Evolutionary conservation across 495 filamentous ascomycete genomes (phyloP).

Genomic region (Cudoniella acicularis): DNA sequence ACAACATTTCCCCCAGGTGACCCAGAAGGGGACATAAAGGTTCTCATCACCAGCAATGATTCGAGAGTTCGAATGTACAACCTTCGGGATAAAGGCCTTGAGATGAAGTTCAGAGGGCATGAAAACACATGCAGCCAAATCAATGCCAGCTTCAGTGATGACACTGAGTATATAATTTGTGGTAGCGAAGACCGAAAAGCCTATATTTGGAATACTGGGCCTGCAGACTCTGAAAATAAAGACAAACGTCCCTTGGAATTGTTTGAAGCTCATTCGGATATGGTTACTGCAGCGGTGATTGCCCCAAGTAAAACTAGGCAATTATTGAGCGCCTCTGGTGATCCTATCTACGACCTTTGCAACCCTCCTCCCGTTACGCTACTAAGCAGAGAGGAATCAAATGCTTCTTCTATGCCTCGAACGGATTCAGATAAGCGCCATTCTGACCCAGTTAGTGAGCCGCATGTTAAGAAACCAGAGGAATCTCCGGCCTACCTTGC

Average conservation of each 20-base stretch:
- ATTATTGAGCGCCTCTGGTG: constrained; percentile 72
- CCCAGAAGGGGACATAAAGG: constrained; percentile 69
- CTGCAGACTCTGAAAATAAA: constrained; percentile 55
- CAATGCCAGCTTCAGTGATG: constrained; percentile 82
- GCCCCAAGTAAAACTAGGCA: constrained; percentile 78
- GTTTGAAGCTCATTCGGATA: constrained; percentile 84
- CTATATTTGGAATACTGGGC: constrained; percentile 79
- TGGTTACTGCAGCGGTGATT: constrained; percentile 82
- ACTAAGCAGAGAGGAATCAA: constrained; percentile 63
- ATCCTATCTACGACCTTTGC: constrained; percentile 93
- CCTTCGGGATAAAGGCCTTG: constrained; percentile 73
- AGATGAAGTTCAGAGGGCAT: constrained; percentile 89
- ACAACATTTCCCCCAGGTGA: constrained; percentile 57
- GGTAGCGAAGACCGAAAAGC: constrained; percentile 88
- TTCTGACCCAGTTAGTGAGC: constrained; percentile 42
- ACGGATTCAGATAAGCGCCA: constrained; percentile 18
- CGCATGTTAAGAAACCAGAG: constrained; percentile 39
- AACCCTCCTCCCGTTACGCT: constrained; percentile 92
- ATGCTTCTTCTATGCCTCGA: constrained; percentile 25
- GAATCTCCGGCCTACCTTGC: constrained; percentile 68
- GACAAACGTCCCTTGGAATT: constrained; percentile 80
- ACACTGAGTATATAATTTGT: constrained; percentile 83
- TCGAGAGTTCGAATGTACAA: constrained; percentile 91
- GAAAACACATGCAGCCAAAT: constrained; percentile 93
- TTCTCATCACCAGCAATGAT: constrained; percentile 93